A percentile compares a stretch with the other conserved stretches of the same genome.
phyloP scores from a whole-genome alignment of 225 moss, liverwort and hornwort genomes.

The Pleurozium schreberi region DNA sequence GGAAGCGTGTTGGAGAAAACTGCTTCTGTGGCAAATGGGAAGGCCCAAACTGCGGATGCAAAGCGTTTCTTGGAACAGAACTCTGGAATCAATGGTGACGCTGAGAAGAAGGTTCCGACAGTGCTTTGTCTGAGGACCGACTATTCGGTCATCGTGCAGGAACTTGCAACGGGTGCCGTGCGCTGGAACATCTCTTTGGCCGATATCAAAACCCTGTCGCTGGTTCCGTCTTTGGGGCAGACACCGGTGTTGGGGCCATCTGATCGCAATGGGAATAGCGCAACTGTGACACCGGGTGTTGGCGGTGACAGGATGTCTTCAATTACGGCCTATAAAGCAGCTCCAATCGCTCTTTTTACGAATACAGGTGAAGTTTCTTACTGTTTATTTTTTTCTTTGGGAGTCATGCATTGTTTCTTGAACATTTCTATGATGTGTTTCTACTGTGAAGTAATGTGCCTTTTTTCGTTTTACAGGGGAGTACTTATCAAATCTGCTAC shows the following conservation, averaged over 20 bases:
- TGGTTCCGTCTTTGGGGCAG: not conserved
- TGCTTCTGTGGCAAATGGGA: constrained; percentile 18
- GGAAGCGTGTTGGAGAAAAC: constrained; percentile 22
- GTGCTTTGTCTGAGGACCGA: constrained; percentile 47
- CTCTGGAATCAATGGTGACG: not conserved
- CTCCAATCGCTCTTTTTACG: constrained; percentile 38
- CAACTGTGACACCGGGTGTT: not conserved
- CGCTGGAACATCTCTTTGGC: constrained; percentile 48
- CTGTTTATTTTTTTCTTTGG: not conserved
- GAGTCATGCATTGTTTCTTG: not conserved
- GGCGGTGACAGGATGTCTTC: not conserved
- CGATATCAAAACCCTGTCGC: constrained; percentile 34
- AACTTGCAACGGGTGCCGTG: constrained; percentile 35
- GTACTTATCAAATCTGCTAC: constrained; percentile 30
- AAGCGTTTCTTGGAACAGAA: constrained; percentile 10
- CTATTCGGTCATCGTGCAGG: constrained; percentile 34
- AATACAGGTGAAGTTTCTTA: constrained; percentile 10
- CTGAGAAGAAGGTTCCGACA: constrained; percentile 10
- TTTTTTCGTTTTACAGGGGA: constrained; percentile 8
- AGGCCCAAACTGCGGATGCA: constrained; percentile 11
- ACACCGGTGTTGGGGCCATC: constrained; percentile 7
- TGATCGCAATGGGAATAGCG: not conserved
- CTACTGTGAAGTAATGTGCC: not conserved
- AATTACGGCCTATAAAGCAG: not conserved
- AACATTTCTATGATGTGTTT: not conserved